Base-by-base conservation (phyloP, 2,329 filamentous ascomycete species). In the Exophiala dermatitidis region DNA sequence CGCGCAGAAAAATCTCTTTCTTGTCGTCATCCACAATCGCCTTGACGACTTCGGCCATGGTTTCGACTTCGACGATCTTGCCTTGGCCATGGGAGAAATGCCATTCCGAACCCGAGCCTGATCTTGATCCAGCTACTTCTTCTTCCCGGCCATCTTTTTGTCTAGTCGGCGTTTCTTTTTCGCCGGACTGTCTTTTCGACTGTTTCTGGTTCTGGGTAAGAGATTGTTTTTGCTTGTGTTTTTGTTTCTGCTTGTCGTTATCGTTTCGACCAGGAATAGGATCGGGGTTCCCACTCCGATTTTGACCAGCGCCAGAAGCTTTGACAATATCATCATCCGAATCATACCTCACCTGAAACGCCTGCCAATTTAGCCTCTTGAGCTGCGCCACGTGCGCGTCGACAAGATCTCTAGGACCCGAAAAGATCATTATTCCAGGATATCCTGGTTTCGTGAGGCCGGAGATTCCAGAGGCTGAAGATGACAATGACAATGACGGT, bases 361-460 rank as follows among this genome's bases (percentile, higher is more conserved):
- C 60, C 43, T 59, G 58, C 60, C 60, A 62, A 9, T 57, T 52
- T 41, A 56, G 48, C 9, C 38, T 40, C 38, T 56, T 61, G 1
- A 62, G 51, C 28, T 60, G 54, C 12, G 41, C 40, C 30, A 62
- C 58, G 48, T 62, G 60, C 2, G 52, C 48, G 29, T 59, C 57
- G 1, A 62, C 56, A 1, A 57, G 44, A 29, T 48, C 49, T 8
- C 42, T 31, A 4, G 48, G 34, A 26, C 60, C 60, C 8, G 56
- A 57, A 50, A 56, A 62, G 34, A 62, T 19, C 48, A 62, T 37
- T 28, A 62, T 51, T 1, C 60, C 60, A 3, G 60, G 60, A 42
- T 60, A 60, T 6, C 60, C 60, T 9, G 60, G 60, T 46, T 62
- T 62, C 4, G 52, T 58, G 31, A 62, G 28, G n/a, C 60, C 60